These are phyloP conservation scores for Diphasiastrum complanatum DNA, from an alignment of 83 land plant genomes.

Conservation along the genomic window DNA sequence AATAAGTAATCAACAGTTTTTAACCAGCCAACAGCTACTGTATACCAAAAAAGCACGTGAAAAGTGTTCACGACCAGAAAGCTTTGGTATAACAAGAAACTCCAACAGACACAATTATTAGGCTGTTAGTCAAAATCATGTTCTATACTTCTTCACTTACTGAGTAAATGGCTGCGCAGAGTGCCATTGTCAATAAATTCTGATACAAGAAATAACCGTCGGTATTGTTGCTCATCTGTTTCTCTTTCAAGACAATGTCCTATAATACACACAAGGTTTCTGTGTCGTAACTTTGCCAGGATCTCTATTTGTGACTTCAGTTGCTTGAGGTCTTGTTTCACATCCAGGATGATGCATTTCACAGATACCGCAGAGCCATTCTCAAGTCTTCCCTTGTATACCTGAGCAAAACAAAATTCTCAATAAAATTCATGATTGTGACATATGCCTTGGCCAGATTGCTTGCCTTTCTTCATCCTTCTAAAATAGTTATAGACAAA, in stretches of 20 bases:
- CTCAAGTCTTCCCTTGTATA: conserved; percentile 46
- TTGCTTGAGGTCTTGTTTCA: conserved; percentile 36
- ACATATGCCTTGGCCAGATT: too few species aligned
- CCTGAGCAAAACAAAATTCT: too few species aligned
- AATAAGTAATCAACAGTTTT: too few species aligned
- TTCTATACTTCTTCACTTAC: conserved; percentile 25
- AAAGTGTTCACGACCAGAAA: too few species aligned
- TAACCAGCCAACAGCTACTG: too few species aligned
- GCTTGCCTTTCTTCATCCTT: too few species aligned
- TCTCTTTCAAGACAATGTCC: conserved; percentile 53
- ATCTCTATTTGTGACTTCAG: conserved; percentile 38
- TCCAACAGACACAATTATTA: neutral
- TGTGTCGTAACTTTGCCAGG: conserved; percentile 53
- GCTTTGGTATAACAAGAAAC: neutral
- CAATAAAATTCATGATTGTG: too few species aligned
- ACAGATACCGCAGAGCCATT: conserved; percentile 52
- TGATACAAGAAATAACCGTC: conserved; percentile 41
- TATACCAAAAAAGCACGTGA: too few species aligned
- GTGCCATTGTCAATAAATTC: conserved; percentile 56
- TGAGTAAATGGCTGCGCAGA: conserved; percentile 45
- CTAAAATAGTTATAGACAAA: too few species aligned
- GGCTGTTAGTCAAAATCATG: neutral
- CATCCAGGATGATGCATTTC: conserved; percentile 48
- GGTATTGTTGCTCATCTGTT: conserved; percentile 30
- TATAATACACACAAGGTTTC: conserved; percentile 52